phyloP scores from a whole-genome alignment of 148 eudicot genomes.

The Chenopodium album region DNA sequence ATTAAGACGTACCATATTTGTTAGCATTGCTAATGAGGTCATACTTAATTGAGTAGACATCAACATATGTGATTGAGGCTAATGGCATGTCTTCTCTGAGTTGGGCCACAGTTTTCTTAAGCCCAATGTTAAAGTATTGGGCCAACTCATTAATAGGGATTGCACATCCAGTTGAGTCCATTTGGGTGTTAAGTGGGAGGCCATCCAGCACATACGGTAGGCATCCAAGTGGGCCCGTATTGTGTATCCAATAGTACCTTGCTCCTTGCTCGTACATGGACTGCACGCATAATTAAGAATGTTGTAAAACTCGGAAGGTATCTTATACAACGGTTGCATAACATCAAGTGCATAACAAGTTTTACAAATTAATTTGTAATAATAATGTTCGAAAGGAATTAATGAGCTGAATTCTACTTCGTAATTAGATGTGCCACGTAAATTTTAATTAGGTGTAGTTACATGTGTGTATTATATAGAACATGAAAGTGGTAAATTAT shows the following conservation, averaged over 20 bases:
- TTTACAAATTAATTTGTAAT: no score
- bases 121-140: slow-evolving; percentile 46
- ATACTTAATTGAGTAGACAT: slow-evolving; percentile 64
- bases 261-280: slow-evolving; percentile 51
- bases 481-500: no score
- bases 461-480: no score
- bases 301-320: no score
- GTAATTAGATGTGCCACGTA: no score
- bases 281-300: slow-evolving; percentile 22
- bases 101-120: slow-evolving; percentile 44
- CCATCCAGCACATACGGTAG: slow-evolving; percentile 56
- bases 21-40: slow-evolving; percentile 49
- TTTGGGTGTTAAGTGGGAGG: slow-evolving; percentile 34
- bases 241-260: slow-evolving; percentile 80
- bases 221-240: slow-evolving; percentile 81
- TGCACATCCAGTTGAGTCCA: slow-evolving; percentile 57
- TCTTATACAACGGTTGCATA: no score
- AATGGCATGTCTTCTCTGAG: slow-evolving; percentile 49
- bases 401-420: no score
- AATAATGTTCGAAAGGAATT: no score
- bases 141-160: slow-evolving; percentile 54
- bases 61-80: slow-evolving; percentile 54
- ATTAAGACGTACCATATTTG: slow-evolving; percentile 38
- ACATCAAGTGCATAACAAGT: no score
- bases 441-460: no score